Evolutionary conservation across 2,329 filamentous ascomycete species (phyloP).

Genomic region (Mycosphaerelloides madeirae): DNA sequence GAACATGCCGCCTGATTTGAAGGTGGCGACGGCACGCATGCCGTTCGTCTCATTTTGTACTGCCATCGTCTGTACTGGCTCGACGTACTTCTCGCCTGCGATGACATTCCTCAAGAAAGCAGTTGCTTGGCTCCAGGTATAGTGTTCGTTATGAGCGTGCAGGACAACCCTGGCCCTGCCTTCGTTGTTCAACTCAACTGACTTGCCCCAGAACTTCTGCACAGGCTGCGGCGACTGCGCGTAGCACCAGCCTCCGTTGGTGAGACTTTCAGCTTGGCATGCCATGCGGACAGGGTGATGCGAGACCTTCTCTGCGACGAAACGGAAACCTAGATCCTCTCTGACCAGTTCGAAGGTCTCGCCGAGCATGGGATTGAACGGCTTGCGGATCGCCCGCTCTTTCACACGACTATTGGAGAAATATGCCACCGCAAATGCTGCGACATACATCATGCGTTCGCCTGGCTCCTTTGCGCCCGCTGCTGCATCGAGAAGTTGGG

Average conservation of each 20-base stretch:
- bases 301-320: slow-evolving; percentile 91
- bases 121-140: slow-evolving; percentile 83
- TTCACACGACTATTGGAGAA: slow-evolving; percentile 79
- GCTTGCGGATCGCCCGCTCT: slow-evolving; percentile 89
- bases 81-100: slow-evolving; percentile 95
- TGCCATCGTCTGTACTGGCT: slow-evolving; percentile 86
- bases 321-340: slow-evolving; percentile 78
- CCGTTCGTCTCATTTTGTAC: slow-evolving; percentile 79
- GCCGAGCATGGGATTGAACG: slow-evolving; percentile 93
- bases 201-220: slow-evolving; percentile 99
- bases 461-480: slow-evolving; percentile 48
- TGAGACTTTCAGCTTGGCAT: slow-evolving; percentile 71
- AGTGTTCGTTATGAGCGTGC: slow-evolving; percentile 66
- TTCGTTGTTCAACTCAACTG: slow-evolving; percentile 87
- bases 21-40: slow-evolving; percentile 78
- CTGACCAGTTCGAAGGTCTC: slow-evolving; percentile 93
- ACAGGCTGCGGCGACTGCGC: slow-evolving; percentile 81
- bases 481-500: slow-evolving; percentile 73
- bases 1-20: slow-evolving; percentile 96
- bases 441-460: slow-evolving; percentile 76
- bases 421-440: slow-evolving; percentile 84
- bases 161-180: slow-evolving; percentile 76
- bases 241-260: slow-evolving; percentile 70
- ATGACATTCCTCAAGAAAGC: slow-evolving; percentile 94
- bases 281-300: slow-evolving; percentile 90